These are phyloP conservation scores for Selaginella tamariscina DNA, from an alignment of 75 land plant species.

Conservation along the genomic window DNA sequence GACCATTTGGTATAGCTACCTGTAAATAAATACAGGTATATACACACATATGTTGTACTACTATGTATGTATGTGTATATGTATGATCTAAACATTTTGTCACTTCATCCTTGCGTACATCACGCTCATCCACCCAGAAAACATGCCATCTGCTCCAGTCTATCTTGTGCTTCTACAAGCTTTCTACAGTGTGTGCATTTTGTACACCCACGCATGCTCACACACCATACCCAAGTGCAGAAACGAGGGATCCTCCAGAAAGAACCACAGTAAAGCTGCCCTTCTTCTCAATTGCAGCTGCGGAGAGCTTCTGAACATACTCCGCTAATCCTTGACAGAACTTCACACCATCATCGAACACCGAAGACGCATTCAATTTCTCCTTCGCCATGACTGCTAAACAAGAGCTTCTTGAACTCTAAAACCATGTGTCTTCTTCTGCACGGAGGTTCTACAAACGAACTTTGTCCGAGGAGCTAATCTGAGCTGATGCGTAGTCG, in stretches of 20 bases:
- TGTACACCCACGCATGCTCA: no score
- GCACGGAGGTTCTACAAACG: no score
- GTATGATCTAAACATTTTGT: no score
- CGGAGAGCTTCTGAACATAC: conserved; percentile 40
- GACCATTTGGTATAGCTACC: conserved; percentile 32
- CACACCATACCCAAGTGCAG: conserved; percentile 34
- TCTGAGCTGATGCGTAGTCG: no score
- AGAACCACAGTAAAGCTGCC: conserved; percentile 57
- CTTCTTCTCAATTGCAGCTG: conserved; percentile 19
- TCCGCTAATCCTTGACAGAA: conserved; percentile 36
- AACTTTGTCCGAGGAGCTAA: no score
- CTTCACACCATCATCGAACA: conserved; percentile 5
- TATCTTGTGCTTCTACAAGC: conserved; percentile 33
- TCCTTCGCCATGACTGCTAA: no score
- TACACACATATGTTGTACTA: no score
- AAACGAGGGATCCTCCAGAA: conserved; percentile 66
- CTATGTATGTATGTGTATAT: no score
- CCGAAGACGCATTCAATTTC: no score
- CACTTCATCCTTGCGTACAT: conserved; percentile 57
- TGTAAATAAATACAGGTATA: no score
- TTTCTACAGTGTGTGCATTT: neutral
- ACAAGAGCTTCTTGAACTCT: no score
- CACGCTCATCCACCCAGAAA: conserved; percentile 94
- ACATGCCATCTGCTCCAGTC: conserved; percentile 89
- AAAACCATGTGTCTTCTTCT: no score